These are phyloP conservation scores for Acacia concinna DNA, from an alignment of 331 rosid genomes.

Conservation along the genomic window DNA sequence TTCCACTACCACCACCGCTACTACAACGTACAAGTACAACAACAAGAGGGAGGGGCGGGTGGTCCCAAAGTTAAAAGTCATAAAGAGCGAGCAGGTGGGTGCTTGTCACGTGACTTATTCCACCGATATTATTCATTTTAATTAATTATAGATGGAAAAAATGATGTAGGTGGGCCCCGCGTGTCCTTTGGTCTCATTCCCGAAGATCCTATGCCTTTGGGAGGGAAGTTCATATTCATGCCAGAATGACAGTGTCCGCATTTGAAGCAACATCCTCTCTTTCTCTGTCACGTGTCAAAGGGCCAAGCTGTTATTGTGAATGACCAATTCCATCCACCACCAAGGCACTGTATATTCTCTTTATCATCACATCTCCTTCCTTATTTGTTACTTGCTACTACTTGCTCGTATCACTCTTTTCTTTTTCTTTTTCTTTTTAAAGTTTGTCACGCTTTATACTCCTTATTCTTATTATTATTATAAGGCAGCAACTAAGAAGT, in stretches of 20 bases:
- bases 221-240: not conserved
- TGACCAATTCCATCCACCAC: not conserved
- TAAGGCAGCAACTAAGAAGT: no score
- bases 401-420: no score
- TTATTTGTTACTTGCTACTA: no score
- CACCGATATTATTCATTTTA: not conserved
- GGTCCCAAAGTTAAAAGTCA: slow-evolving; percentile 45
- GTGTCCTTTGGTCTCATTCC: not conserved
- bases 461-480: no score
- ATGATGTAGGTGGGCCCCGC: not conserved
- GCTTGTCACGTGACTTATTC: slow-evolving; percentile 54
- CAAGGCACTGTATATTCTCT: not conserved
- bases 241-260: not conserved
- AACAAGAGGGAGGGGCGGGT: slow-evolving; percentile 21
- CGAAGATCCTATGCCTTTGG: not conserved
- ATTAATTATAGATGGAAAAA: not conserved
- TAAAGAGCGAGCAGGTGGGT: not conserved
- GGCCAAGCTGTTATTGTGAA: not conserved
- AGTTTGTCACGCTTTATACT: no score
- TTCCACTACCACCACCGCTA: no score
- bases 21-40: no score
- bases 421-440: no score
- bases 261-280: not conserved
- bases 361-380: not conserved
- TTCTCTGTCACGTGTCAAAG: not conserved